Conservation (phyloP, 768 basidiomycete genomes). For the Rhodosporidiobolus sp. region DNA sequence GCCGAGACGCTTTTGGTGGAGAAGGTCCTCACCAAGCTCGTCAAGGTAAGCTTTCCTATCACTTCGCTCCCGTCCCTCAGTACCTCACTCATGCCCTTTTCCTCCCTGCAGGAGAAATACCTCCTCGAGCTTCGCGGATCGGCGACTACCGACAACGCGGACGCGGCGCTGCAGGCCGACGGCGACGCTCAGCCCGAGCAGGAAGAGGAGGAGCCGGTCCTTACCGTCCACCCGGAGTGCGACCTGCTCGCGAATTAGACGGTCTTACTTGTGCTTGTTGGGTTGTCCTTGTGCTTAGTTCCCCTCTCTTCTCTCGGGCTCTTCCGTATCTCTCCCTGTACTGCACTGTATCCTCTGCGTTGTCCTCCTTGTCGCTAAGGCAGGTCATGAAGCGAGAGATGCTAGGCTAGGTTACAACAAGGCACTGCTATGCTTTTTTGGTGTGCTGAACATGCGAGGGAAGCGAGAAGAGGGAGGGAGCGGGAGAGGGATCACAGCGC, state of each 20-base stretch:
- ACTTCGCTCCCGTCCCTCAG: too few relatives aligned
- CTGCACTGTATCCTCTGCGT: too few relatives aligned
- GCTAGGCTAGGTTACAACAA: constrained; percentile 1
- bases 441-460: too few relatives aligned
- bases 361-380: too few relatives aligned
- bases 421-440: background rate
- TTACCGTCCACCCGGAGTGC: constrained; percentile 44
- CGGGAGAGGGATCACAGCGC: background rate
- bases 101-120: constrained; percentile 40
- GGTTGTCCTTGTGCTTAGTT: too few relatives aligned
- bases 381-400: background rate
- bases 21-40: constrained; percentile 82
- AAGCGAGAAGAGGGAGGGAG: too few relatives aligned
- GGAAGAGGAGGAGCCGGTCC: constrained; percentile 34
- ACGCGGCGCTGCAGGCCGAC: constrained; percentile 16
- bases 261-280: too few relatives aligned
- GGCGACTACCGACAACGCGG: constrained; percentile 6
- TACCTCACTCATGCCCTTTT: background rate
- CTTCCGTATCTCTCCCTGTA: too few relatives aligned
- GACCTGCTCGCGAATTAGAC: constrained; percentile 5
- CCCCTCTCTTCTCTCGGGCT: background rate
- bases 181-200: constrained; percentile 4
- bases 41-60: constrained; percentile 59
- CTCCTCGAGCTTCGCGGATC: constrained; percentile 43
- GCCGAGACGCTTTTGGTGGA: constrained; percentile 83